Percentiles rank a stretch among this genome's conserved stretches.
Evolutionary conservation across 2,329 filamentous ascomycete species (phyloP).

Genomic region (Tricladium varicosporioides): DNA sequence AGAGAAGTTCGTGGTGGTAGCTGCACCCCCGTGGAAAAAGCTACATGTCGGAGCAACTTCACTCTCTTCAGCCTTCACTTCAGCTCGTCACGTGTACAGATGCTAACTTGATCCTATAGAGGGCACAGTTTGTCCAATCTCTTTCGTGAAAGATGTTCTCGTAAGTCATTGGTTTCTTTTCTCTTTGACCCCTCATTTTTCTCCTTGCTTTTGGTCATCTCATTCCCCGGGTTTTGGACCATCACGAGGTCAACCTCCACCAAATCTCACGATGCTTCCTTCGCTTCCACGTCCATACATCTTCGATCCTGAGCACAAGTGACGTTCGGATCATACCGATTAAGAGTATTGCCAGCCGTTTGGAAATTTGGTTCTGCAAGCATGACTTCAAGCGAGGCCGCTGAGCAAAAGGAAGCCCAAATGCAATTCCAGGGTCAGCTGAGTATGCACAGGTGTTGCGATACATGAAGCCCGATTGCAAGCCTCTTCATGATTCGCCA

Average conservation of each 20-base stretch:
- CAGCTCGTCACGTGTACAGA: constrained; percentile 14
- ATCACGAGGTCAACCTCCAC: not conserved
- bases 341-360: not conserved
- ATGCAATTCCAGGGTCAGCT: constrained; percentile 12
- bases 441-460: constrained; percentile 15
- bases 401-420: not conserved
- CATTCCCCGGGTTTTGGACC: not conserved
- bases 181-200: constrained; percentile 8
- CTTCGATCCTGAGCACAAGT: not conserved
- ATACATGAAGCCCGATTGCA: constrained; percentile 5
- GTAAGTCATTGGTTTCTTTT: constrained; percentile 51
- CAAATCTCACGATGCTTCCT: too few species aligned
- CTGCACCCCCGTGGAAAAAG: not conserved
- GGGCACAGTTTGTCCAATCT: constrained; percentile 80
- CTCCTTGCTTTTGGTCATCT: not conserved
- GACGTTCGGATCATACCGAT: not conserved
- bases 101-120: constrained; percentile 47
- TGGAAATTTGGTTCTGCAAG: not conserved
- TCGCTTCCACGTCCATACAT: not conserved
- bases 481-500: constrained; percentile 12
- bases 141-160: constrained; percentile 79
- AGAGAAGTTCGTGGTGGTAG: not conserved
- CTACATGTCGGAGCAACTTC: not conserved
- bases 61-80: not conserved
- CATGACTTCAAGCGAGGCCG: not conserved